Base-by-base conservation (phyloP, 805 yeast genomes). In the Diddensiella caesifluorescens region DNA sequence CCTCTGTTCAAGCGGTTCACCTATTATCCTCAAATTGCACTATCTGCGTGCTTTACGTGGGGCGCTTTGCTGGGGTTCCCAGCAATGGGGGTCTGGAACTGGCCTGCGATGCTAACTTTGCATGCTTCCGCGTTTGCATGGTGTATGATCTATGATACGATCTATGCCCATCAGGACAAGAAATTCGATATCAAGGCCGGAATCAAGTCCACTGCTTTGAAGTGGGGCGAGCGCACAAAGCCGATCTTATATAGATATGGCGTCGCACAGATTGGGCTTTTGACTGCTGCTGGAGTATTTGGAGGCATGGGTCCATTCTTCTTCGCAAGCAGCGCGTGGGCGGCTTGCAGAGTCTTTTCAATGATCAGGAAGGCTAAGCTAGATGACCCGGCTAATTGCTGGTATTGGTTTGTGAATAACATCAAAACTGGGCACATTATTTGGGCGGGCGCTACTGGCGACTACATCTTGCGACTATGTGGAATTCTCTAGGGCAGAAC, bases 111-210 rank as follows among this genome's bases (percentile, higher is more conserved):
- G 77, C 65, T 76, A 2, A 86, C 96, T 0, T 67, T 92, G 37
- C 86, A 81, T 55, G 59, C 78, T 2, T 77, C 95, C 13, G 79
- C 87, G 35, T 83, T 80, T 57, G 70, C 81, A 42, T 92, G 99
- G 98, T 81, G 95, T 51, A 85, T 92, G 89, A 80, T 80, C 39
- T 92, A 92, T 63, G 99, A 92, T 62, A 87, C 98, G 2, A 77
- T 92, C 29, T 92, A 92, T 61, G 99, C 98, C 0, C 99, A 92
- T 60, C 99, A 92, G 65, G 99, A 92, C 63, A 92, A 92, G 65
- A 65, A 62, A 39, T 92, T 82, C 56, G 99, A 92, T 63, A 66
- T 85, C 40, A 71, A 74, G 44, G 97, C 95, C 0, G 98, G 98
- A 16, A 83, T 92, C 52, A 88, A 88, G 61, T 85, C 95, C 1